Base-by-base conservation (phyloP, 495 filamentous ascomycete species). In the Parathielavia appendiculata region DNA sequence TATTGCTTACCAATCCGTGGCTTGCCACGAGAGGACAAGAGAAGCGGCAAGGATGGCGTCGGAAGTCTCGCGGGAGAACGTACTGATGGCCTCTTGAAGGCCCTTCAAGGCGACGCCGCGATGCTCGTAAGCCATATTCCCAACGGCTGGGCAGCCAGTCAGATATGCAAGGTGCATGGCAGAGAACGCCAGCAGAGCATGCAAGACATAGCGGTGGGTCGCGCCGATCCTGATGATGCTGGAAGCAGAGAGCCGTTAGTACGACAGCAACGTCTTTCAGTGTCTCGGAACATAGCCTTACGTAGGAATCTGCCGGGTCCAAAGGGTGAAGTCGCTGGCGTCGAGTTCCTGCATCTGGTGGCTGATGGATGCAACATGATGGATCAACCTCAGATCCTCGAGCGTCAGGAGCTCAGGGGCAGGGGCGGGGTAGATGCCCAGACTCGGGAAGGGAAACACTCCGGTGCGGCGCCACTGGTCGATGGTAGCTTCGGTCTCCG, bases 31-130 rank as follows among this genome's bases (percentile, higher is more conserved):
- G 45, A 98, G 78, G 49, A 97, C 79, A 36, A 96, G 84, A 13
- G 92, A 97, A 26, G 93, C 90, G 51, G 92, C 93, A 32, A 98
- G 80, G 56, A 96, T 86, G 38, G 92, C 90, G 73, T 98, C 92
- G 14, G 89, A 91, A 64, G 91, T 97, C 40, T 86, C 84, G 62
- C 80, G 84, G 9, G 90, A 96, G 73, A 97, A 97, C 23, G 79
- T 77, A 34, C 84, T 84, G 61, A 97, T 91, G 16, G 90, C 90
- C 63, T 88, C 85, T 65, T 96, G 91, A 23, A 97, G 73, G 20
- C 95, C 92, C 63, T 89, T 90, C 51, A 97, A 76, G 32, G 93
- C 92, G 56, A 86, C 78, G 17, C 86, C 87, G 44, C 89, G 86
- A 68, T 97, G 90, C 64, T 93, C 88, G 66, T 90, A 90, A 11